Evolutionary conservation across 75 land plant genomes (phyloP), one percentile per base, ranked within the genome.

Genomic region (Pinus taeda): DNA sequence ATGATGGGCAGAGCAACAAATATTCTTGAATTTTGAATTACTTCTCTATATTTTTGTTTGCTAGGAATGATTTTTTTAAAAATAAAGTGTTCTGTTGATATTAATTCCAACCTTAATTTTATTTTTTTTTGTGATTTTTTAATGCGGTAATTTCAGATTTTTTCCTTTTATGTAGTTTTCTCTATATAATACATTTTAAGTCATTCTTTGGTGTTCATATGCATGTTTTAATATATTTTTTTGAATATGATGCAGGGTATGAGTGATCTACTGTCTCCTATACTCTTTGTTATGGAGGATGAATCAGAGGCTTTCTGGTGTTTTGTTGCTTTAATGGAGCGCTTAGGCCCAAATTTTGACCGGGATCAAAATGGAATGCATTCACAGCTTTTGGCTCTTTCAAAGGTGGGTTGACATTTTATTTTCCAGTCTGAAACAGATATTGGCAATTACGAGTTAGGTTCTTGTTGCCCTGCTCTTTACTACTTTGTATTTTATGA

Each of bases 361-460:
- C 93, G 99, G 73, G 99, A 97, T 75, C 99, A 97, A 80, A 97
- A 77, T 83, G 99, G 99, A 24, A 97, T 97, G 99, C 99, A 97
- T 77, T 79, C 95, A 26, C 99, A 97, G 78, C 95, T 97, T 74
- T 89, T 93, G 77, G 98, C 99, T 57, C 74, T 97, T 26, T 87
- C 93, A 29, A 97, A 94, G 99, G 99, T 97, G 20, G 72, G 45
- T 69, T n/a, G 42, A 9, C 42, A 33, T 39, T 69, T 69, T 30
- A 2, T 6, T 7, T 67, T 69, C 42, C 20, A 45, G 24, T 6
- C n/a, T 49, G 55, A 6, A 42, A 39, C n/a, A n/a, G n/a, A n/a
- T 7, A 42, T 3, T 69, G 21, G 9, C 45, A 69, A 20, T 69
- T 42, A 39, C 9, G 55, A 69, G 72, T 42, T 62, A 24, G 29